Conservation (phyloP, 108 stramenopile genomes). For the Fistulifera pelliculosa region DNA sequence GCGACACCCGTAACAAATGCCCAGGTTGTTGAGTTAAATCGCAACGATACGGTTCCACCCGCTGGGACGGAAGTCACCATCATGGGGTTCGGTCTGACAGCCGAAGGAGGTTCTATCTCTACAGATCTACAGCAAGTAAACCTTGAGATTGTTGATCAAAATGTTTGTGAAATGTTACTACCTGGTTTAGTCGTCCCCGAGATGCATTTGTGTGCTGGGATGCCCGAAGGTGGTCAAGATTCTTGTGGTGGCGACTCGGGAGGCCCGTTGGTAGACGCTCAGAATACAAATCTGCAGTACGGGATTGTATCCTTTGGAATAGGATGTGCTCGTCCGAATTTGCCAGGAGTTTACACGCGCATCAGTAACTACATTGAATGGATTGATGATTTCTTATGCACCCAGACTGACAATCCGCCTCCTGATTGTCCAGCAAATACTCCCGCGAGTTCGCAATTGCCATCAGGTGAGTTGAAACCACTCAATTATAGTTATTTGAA, state of each 20-base stretch:
- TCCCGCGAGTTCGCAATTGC: no score
- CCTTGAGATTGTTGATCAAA: conserved; percentile 24
- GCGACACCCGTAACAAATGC: conserved; percentile 2
- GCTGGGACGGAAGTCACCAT: conserved; percentile 3
- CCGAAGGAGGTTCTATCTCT: conserved; percentile 9
- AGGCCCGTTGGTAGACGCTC: conserved; percentile 23
- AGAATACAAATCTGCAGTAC: conserved; percentile 19
- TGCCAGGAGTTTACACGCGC: conserved; percentile 44
- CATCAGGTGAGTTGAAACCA: no score
- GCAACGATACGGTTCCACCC: not conserved
- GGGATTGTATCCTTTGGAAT: conserved; percentile 46
- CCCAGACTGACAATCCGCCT: no score
- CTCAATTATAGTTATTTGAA: no score
- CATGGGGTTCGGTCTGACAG: conserved; percentile 11
- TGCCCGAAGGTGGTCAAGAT: conserved; percentile 20
- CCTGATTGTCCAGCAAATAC: no score
- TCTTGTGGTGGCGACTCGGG: conserved; percentile 46
- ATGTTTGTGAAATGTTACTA: conserved; percentile 1
- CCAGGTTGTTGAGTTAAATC: conserved; percentile 4
- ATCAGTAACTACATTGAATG: conserved; percentile 19
- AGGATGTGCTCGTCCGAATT: conserved; percentile 38
- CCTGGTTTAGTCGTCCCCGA: conserved; percentile 14
- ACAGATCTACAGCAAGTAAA: conserved; percentile 20
- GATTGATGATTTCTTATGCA: conserved; percentile 15
- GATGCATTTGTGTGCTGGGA: conserved; percentile 35